phyloP scores from a whole-genome alignment of 768 basidiomycete species.

The Amanita polypyramis region DNA sequence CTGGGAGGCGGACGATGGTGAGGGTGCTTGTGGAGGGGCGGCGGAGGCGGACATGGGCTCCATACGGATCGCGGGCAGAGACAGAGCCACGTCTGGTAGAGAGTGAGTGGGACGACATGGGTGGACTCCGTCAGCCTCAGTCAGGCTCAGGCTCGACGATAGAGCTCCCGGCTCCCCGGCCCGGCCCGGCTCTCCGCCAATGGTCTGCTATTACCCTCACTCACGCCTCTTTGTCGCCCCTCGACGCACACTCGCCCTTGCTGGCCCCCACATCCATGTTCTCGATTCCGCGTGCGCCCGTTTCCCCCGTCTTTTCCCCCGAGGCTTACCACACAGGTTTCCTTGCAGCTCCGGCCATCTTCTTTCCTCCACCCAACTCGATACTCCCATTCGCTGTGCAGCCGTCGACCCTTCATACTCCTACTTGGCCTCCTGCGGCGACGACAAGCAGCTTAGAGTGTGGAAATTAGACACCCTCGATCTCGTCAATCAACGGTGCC shows the following conservation, averaged over 20 bases:
- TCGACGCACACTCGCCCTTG: constrained; percentile 29
- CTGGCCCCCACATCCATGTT: constrained; percentile 56
- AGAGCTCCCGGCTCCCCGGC: not conserved
- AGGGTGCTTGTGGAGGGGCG: constrained; percentile 52
- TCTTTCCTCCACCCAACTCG: constrained; percentile 16
- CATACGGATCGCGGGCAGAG: constrained; percentile 61
- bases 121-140: not conserved
- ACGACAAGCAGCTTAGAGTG: constrained; percentile 75
- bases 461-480: constrained; percentile 54
- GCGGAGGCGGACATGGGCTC: constrained; percentile 35
- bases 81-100: constrained; percentile 56
- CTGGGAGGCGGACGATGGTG: constrained; percentile 63
- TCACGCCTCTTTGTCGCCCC: constrained; percentile 32
- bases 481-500: constrained; percentile 54
- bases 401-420: constrained; percentile 33
- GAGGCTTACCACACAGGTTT: constrained; percentile 7
- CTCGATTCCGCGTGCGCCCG: constrained; percentile 40
- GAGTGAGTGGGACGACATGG: constrained; percentile 20
- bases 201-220: constrained; percentile 42
- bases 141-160: no score
- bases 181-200: constrained; percentile 9
- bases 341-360: constrained; percentile 6
- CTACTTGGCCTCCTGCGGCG: constrained; percentile 55
- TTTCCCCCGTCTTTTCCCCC: constrained; percentile 6
- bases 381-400: constrained; percentile 51